Base-by-base conservation (phyloP, 805 yeast genomes). In the Kodamaea leandrae region DNA sequence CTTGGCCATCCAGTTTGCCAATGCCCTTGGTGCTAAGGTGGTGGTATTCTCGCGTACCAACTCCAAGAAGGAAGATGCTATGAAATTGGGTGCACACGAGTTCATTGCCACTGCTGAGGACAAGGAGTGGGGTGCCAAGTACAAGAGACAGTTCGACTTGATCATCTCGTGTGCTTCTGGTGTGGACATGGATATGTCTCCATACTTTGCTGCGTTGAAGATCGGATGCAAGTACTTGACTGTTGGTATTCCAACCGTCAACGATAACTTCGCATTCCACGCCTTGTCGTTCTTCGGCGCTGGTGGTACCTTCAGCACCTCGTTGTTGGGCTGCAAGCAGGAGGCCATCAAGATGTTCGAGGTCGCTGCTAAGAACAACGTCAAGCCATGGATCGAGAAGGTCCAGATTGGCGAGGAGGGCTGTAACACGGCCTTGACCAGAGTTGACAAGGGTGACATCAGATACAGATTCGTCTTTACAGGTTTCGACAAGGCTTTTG, bases 1-100 rank as follows among this genome's bases (percentile, higher is more conserved):
- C 64, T 68, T 78, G 68, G 82, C 74, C n/a, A 58, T 81, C 41
- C 69, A 72, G 56, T 76, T 76, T 48, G 81, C 85, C 32, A 66
- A 66, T 46, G 84, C 84, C 4, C 54, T 80, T 49, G 86, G 85
- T 23, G 81, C 83, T 18, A 80, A 78, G 44, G 83, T 78, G 15
- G 66, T 66, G 39, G 78, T 80, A n/a, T 62, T 80, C 49, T 75
- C 83, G 5, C 72, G 84, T 51, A 57, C 73, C 36, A 57, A 60
- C 28, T 50, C 60, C 18, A 80, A 80, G 64, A 74, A 67, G 49
- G 74, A 59, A 13, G 78, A 75, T 43, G 82, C 83, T 19, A 35
- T 57, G 40, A 66, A 71, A 43, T 58, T 80, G 39, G 86, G 85
- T 25, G 83, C 82, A 12, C 72, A 71, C 51, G 74, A 70, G 37